These are phyloP conservation scores for Carnegiea gigantea DNA, from an alignment of 179 eudicot genomes.

Conservation along the genomic window DNA sequence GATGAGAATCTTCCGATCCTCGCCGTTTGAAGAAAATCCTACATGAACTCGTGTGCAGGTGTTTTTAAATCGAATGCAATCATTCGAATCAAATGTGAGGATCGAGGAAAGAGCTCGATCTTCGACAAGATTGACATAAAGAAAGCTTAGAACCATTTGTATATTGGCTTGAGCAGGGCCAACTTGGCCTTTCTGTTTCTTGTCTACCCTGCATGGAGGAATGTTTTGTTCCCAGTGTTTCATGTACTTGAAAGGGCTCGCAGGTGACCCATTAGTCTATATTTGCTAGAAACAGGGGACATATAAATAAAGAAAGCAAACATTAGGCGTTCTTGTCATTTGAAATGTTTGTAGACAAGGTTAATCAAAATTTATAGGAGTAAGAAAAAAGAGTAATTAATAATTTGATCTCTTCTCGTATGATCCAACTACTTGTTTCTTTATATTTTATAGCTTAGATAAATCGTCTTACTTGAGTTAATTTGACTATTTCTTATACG, in stretches of 20 bases:
- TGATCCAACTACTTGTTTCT: no score
- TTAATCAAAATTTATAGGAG: not conserved
- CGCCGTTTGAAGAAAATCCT: not conserved
- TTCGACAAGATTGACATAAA: slow-evolving; percentile 3
- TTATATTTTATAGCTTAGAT: no score
- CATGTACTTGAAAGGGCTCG: not conserved
- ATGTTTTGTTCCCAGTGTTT: not conserved
- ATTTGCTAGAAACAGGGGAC: not conserved
- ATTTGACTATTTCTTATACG: no score
- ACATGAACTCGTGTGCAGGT: not conserved
- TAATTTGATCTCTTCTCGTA: no score
- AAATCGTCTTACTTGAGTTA: no score
- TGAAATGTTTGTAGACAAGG: not conserved
- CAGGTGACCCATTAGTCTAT: not conserved
- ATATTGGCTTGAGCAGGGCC: not conserved
- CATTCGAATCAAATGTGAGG: not conserved
- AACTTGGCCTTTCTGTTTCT: not conserved
- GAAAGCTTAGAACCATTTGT: not conserved
- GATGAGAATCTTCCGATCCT: not conserved
- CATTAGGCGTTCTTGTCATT: not conserved
- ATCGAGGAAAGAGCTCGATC: not conserved
- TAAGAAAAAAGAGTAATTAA: no score
- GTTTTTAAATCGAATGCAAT: not conserved
- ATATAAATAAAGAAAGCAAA: not conserved
- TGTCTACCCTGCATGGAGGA: not conserved